Conservation (phyloP, 495 filamentous ascomycete genomes). For the Apodospora peruviana region DNA sequence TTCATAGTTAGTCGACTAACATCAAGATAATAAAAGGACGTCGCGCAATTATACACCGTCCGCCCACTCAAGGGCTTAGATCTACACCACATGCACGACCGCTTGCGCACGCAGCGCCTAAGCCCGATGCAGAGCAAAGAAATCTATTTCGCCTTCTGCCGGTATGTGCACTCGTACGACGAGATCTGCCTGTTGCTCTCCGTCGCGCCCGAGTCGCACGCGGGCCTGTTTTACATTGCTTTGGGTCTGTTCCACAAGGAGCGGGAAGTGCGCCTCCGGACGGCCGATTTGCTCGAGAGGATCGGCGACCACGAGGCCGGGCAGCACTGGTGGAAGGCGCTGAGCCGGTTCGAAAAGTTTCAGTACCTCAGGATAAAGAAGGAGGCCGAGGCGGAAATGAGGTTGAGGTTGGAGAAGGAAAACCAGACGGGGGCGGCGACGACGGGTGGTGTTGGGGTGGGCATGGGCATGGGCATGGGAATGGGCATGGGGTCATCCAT, state of each 20-base stretch:
- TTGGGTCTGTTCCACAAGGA: slow-evolving; percentile 93
- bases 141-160: slow-evolving; percentile 74
- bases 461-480: background rate
- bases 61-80: slow-evolving; percentile 80
- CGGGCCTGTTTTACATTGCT: slow-evolving; percentile 85
- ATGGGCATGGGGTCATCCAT: no score
- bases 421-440: background rate
- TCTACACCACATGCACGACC: slow-evolving; percentile 86
- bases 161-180: slow-evolving; percentile 73
- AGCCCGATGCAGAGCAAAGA: slow-evolving; percentile 62
- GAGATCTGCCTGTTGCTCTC: slow-evolving; percentile 85
- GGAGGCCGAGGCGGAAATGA: slow-evolving; percentile 50
- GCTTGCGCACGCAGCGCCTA: slow-evolving; percentile 72
- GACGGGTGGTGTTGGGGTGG: background rate
- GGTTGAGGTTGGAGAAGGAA: slow-evolving; percentile 23
- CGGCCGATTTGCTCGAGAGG: slow-evolving; percentile 74
- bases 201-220: slow-evolving; percentile 79
- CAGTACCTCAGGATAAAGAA: slow-evolving; percentile 64
- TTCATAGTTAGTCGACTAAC: background rate
- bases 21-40: slow-evolving; percentile 41
- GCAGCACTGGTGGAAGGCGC: slow-evolving; percentile 81
- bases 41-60: slow-evolving; percentile 55
- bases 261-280: slow-evolving; percentile 67
- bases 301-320: slow-evolving; percentile 85
- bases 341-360: slow-evolving; percentile 85